Evolutionary conservation across 306 rosid species (phyloP).

Genomic region (Adenanthera pavonina): DNA sequence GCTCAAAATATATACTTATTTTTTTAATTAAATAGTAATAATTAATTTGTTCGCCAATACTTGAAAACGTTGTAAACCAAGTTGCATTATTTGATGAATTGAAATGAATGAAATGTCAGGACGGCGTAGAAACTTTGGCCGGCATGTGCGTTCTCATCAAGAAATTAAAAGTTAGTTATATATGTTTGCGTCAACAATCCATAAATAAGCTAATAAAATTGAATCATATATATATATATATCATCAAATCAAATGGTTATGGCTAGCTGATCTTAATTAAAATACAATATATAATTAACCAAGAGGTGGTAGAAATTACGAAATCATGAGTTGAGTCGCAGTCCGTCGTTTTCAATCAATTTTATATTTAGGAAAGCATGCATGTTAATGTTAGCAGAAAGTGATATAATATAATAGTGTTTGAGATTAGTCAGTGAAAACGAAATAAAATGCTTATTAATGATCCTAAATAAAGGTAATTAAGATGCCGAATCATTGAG

Average conservation of each 20-base stretch:
- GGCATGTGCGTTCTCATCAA: slow-evolving; percentile 4
- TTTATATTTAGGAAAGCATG: background rate
- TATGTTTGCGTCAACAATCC: background rate
- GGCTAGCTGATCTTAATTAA: background rate
- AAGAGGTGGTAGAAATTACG: background rate
- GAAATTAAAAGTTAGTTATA: background rate
- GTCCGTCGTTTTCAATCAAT: slow-evolving; percentile 22
- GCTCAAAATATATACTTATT: background rate
- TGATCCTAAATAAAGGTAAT: background rate
- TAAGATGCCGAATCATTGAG: slow-evolving; percentile 8
- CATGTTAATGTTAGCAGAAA: slow-evolving; percentile 3
- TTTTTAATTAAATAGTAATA: background rate
- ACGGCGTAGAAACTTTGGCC: slow-evolving; percentile 14
- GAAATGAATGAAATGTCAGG: slow-evolving; percentile 4
- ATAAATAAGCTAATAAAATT: background rate
- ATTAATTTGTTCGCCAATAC: background rate
- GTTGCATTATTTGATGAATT: background rate
- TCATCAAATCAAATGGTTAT: background rate
- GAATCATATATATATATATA: background rate
- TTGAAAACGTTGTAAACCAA: background rate
- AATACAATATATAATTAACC: background rate
- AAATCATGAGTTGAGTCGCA: slow-evolving; percentile 42
- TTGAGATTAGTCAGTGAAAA: slow-evolving; percentile 19
- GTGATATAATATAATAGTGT: slow-evolving; percentile 3
- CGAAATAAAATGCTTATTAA: slow-evolving; percentile 9